phyloP scores from a whole-genome alignment of 805 yeast species.

The Metschnikowia lochheadii region DNA sequence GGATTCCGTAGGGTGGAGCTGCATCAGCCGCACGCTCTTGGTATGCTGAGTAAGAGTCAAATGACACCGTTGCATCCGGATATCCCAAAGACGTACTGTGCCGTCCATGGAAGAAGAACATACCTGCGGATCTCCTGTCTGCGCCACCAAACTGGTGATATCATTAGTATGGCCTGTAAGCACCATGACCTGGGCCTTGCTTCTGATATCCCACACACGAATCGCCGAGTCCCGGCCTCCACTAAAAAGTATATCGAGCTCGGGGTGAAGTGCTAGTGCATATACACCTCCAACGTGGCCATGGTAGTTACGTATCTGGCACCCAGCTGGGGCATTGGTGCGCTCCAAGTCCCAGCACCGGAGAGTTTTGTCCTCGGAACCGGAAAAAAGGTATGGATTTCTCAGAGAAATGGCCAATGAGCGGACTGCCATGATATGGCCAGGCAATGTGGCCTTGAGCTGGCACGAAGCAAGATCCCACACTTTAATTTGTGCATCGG shows the following conservation, averaged over 20 bases:
- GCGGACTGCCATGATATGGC: conserved; percentile 87
- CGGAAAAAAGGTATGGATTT: conserved; percentile 86
- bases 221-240: conserved; percentile 88
- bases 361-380: conserved; percentile 89
- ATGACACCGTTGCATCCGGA: conserved; percentile 69
- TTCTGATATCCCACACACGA: conserved; percentile 90
- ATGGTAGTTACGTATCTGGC: conserved; percentile 74
- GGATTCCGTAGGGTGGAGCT: conserved; percentile 62
- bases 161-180: conserved; percentile 79
- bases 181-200: conserved; percentile 68
- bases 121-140: conserved; percentile 77
- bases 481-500: conserved; percentile 81
- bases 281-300: conserved; percentile 93
- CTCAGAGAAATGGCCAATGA: conserved; percentile 66
- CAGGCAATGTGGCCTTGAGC: conserved; percentile 73
- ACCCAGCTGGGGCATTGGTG: conserved; percentile 53
- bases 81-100: conserved; percentile 87
- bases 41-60: conserved; percentile 80
- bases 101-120: conserved; percentile 80
- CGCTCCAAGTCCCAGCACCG: conserved; percentile 95
- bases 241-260: conserved; percentile 73
- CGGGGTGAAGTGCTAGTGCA: conserved; percentile 81
- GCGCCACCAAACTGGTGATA: conserved; percentile 63
- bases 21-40: conserved; percentile 72
- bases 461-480: conserved; percentile 82